phyloP scores from a whole-genome alignment of 345 rosid species.

The Microcos paniculata region DNA sequence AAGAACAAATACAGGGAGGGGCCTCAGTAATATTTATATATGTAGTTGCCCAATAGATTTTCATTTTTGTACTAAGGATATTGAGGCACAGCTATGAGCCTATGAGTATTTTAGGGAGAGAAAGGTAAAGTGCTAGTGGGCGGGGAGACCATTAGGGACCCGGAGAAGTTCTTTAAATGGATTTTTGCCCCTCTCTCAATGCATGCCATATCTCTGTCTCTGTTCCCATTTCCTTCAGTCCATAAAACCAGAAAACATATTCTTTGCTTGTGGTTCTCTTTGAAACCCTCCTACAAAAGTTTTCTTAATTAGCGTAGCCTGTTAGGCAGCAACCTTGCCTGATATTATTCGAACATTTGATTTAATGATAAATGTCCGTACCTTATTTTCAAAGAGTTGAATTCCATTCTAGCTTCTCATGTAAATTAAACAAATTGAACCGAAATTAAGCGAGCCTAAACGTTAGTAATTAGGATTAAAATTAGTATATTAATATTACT shows the following conservation, averaged over 20 bases:
- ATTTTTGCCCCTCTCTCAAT: constrained; percentile 10
- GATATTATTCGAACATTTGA: too few species aligned
- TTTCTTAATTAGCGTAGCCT: too few species aligned
- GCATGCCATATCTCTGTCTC: constrained; percentile 8
- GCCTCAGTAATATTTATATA: background rate
- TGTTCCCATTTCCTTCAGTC: constrained; percentile 10
- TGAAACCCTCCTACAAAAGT: too few species aligned
- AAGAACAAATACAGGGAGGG: constrained; percentile 1
- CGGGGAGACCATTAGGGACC: constrained; percentile 16
- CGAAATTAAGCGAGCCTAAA: too few species aligned
- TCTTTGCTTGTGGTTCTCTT: background rate
- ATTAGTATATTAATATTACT: too few species aligned
- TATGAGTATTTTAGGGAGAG: constrained; percentile 18
- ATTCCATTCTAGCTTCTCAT: too few species aligned
- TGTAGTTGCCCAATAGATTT: background rate
- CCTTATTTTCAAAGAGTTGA: too few species aligned
- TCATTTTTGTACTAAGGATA: background rate
- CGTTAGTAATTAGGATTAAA: too few species aligned
- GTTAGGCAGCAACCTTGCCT: too few species aligned
- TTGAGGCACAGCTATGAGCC: constrained; percentile 14
- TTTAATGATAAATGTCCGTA: too few species aligned
- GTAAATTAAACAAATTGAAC: too few species aligned
- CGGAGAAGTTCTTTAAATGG: constrained; percentile 6
- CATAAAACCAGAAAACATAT: constrained; percentile 13
- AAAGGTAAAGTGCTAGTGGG: constrained; percentile 5